Evolutionary conservation across 495 filamentous ascomycete genomes (phyloP), one percentile per base, ranked within the genome.

Genomic region (Penicillium antarcticum): DNA sequence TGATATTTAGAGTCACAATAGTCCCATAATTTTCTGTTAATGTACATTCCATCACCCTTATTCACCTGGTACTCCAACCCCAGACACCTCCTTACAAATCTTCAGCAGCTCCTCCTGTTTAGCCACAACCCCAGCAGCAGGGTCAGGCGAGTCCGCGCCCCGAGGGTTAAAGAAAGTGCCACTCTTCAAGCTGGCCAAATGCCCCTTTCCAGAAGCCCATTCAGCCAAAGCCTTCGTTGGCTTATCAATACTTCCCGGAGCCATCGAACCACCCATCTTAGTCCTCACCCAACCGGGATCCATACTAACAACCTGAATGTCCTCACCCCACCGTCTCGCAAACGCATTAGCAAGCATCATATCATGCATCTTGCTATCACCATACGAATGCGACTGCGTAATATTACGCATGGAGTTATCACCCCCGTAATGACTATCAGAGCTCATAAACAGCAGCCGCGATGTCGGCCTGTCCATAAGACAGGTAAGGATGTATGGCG

Each of bases 221-320:
- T 75, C 67, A 5, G 73, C 72, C 55, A 78, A 71, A 1, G 70
- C 69, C 4, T 67, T 66, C 1, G 78, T 62, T 9, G 77, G 74
- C 45, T 76, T 70, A n/a, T 69, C 56, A 41, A 74, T 57, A n/a
- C 70, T 63, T 2, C 77, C 69, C 3, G 73, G 57, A 0, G 81
- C 82, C 44, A 61, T 66, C 12, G 48, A 46, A 0, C 81, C 81
- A 9, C 82, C 82, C 80, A 85, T 80, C 62, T 81, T 78, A 8
- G 82, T 87, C 51, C 75, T 66, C 36, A 85, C 81, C 83, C 82
- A 85, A 3, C 83, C 83, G 5, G 83, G 83, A 62, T 81, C 75
- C 57, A 84, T 69, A 4, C 72, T 69, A 18, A 80, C 71, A 0
- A 77, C 74, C 38, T 75, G 63, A 3, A 79, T 56, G n/a, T 51